A percentile compares a stretch with the other conserved stretches of the same genome.
These are phyloP conservation scores for Luzula sylvatica DNA, from an alignment of 176 grass and related monocot species.

Conservation along the genomic window DNA sequence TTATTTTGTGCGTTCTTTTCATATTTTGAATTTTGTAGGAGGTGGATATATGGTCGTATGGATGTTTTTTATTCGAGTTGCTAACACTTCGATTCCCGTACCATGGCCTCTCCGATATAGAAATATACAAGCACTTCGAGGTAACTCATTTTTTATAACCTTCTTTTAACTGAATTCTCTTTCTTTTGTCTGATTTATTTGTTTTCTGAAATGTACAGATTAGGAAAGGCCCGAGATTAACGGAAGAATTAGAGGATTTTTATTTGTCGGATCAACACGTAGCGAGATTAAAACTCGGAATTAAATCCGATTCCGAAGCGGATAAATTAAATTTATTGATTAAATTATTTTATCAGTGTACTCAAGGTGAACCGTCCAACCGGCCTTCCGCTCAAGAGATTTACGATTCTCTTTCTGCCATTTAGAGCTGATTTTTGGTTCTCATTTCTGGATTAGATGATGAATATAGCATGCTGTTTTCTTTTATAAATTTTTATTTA, in stretches of 20 bases:
- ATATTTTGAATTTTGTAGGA: conserved; percentile 37
- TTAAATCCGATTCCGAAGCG: conserved; percentile 55
- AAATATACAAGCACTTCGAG: conserved; percentile 73
- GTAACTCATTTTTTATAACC: conserved; percentile 28
- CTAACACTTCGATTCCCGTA: conserved; percentile 75
- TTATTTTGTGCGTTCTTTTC: background rate
- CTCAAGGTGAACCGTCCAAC: conserved; percentile 39
- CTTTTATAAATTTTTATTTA: no score
- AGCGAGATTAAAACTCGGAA: conserved; percentile 35
- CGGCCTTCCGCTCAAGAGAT: conserved; percentile 64
- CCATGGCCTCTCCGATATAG: conserved; percentile 49
- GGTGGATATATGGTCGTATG: conserved; percentile 95
- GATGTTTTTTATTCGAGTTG: conserved; percentile 87
- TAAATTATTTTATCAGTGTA: conserved; percentile 83
- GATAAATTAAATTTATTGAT: conserved; percentile 71
- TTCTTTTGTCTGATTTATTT: conserved; percentile 11
- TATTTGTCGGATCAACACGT: conserved; percentile 38
- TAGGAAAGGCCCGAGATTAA: conserved; percentile 71
- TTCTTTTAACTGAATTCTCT: background rate
- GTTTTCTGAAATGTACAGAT: conserved; percentile 38
- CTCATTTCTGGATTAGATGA: background rate
- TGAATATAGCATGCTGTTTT: background rate
- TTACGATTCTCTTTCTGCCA: conserved; percentile 45
- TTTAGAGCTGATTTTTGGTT: conserved; percentile 13
- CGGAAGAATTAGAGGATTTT: conserved; percentile 68